Evolutionary conservation across 768 basidiomycete species (phyloP), one percentile per base, ranked within the genome.

Genomic region (Russula abietina): DNA sequence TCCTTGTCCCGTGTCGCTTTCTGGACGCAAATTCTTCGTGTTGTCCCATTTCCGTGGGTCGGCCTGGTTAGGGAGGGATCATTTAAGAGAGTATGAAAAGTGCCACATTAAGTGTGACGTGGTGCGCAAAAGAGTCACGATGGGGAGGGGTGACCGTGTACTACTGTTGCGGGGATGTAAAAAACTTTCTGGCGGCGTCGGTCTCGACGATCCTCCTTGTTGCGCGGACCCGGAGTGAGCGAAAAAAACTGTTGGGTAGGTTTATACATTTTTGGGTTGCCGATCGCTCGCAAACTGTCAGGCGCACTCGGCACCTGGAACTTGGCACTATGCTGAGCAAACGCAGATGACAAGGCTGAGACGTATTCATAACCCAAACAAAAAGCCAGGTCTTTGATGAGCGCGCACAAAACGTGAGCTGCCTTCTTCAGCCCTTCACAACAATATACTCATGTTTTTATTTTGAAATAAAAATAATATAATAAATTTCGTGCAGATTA

Each of bases 221-320:
- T 11, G 12, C 36, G 46, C 57, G 62, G 62, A 32, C 38, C 62
- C 57, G 62, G 61, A 16, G 17, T 4, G 41, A 38, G 51, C 43
- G n/a, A 22, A 22, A 45, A 60, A 64, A 64, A 55, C 59, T 60
- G 63, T 38, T 6, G 63, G 63, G 54, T 17, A 60, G 19, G 58
- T 64, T 64, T 64, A 60, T 59, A 64, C 63, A 60, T 64, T 64
- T 64, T 64, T 59, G 63, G 63, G 54, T 64, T 59, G 63, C 63
- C 63, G 63, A 64, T 64, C 63, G 63, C 48, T 60, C 63, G 63
- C 62, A 63, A 63, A 24, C 26, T 57, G 62, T 63, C 62, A 59
- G 57, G 51, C 51, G 62, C 24, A 46, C 60, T 59, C 22, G 14
- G 52, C 52, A 22, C 63, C 63, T 64, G 63, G 63, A 64, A 64